These are phyloP conservation scores for Phytophthora tentaculata DNA, from an alignment of 352 stramenopile genomes.

Conservation along the genomic window DNA sequence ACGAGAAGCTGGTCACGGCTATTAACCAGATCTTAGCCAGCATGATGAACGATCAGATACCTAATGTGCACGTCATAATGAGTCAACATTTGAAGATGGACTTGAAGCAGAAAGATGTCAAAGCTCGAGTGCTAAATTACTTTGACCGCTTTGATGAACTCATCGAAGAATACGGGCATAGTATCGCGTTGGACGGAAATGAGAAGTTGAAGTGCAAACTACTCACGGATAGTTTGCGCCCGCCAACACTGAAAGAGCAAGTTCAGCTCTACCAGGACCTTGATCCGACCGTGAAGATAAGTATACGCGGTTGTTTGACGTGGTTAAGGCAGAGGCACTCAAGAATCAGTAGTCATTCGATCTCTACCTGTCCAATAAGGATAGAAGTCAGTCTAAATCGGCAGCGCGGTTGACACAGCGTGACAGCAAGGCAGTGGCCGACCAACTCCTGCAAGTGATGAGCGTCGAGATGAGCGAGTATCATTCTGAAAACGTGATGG, in stretches of 20 bases:
- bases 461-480: background rate
- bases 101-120: background rate
- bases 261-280: constrained; percentile 2
- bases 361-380: background rate
- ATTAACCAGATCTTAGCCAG: background rate
- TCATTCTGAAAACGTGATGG: background rate
- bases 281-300: constrained; percentile 5
- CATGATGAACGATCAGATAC: constrained; percentile 3
- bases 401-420: background rate
- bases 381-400: background rate
- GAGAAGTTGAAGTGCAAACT: constrained; percentile 5
- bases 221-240: background rate
- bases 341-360: background rate
- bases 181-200: constrained; percentile 6
- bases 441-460: background rate
- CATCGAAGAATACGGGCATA: background rate
- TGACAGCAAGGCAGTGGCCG: background rate
- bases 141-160: background rate
- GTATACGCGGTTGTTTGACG: background rate
- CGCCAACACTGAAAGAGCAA: background rate
- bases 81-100: constrained; percentile 2
- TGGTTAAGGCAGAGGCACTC: background rate
- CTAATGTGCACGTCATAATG: constrained; percentile 1
- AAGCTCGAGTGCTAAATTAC: background rate
- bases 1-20: constrained; percentile 1